Base-by-base conservation (phyloP, 2,329 filamentous ascomycete genomes). In the Aspergillus ochraceoroseus region DNA sequence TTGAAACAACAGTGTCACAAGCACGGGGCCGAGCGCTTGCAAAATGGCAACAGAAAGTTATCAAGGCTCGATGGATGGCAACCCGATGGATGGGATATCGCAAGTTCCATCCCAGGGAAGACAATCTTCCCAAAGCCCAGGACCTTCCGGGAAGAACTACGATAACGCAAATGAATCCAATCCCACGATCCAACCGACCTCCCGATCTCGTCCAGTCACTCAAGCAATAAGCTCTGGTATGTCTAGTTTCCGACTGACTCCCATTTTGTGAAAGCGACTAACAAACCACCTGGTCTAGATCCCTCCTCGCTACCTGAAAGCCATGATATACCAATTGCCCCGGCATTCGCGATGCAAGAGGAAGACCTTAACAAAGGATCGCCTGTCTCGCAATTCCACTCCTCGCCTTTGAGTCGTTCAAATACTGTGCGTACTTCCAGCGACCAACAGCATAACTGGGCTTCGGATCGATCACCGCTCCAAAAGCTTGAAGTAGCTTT, bases 401-500 rank as follows among this genome's bases (percentile, higher is more conserved):
- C 38, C 9, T 48, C 56, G 4, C 44, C 53, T 3, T 47, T 57
- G 5, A 59, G 48, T 48, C 59, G 61, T 31, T 64, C 61, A 11
- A 61, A 56, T 31, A 61, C 58, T 5, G 44, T 52, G 12, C 58
- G 48, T 20, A 63, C 62, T 22, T 48, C 53, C 22, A 44, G 50
- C 2, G 57, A 58, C 4, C 51, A 59, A 26, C 58, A 64, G 48
- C 57, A 62, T 44, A 71, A 74, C 40, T 79, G 85, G 66, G 85
- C 90, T 57, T 76, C 83, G 42, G 84, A 94, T 61, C 80, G 85
- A 56, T 96, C 90, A 48, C 92, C 94, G 37, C 75, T 98, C 37
- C 90, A 98, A 65, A 92, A 83, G 70, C 77, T 98, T 52, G 90
- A 98, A 70, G 79, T 86, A 58, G 92, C 87, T 56, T 76, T 96